Conservation (phyloP, 2,329 filamentous ascomycete species). For the Aspergillus thermomutatus region DNA sequence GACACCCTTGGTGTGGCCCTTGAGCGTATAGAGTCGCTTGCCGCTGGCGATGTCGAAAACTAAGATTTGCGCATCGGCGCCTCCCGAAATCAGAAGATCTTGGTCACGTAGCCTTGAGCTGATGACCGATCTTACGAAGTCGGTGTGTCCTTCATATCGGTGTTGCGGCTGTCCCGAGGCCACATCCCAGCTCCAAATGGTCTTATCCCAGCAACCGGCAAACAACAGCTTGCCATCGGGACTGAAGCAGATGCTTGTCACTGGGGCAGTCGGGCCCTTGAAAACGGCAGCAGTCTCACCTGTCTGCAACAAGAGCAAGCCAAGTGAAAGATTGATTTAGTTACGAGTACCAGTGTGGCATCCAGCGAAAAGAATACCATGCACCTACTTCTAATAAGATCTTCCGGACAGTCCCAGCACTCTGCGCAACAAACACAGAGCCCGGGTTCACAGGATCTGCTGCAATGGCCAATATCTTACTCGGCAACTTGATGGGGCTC, state of each 20-base stretch:
- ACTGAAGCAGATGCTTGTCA: conserved; percentile 72
- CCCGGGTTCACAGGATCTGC: conserved; percentile 62
- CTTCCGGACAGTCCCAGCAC: conserved; percentile 73
- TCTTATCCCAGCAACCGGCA: conserved; percentile 92
- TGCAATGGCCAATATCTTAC: conserved; percentile 77
- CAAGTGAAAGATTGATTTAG: conserved; percentile 12
- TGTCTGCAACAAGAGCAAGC: conserved; percentile 32
- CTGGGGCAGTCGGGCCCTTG: conserved; percentile 72
- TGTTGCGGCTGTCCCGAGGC: conserved; percentile 52
- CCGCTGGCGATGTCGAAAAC: conserved; percentile 76
- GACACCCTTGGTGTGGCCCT: conserved; percentile 74
- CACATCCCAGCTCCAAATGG: conserved; percentile 79
- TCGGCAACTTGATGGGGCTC: conserved; percentile 72
- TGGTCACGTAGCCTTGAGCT: conserved; percentile 59
- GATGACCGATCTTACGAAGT: conserved; percentile 85
- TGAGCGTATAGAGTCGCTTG: conserved; percentile 68
- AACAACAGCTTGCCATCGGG: conserved; percentile 61
- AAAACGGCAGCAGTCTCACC: conserved; percentile 52
- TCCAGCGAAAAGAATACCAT: conserved; percentile 13
- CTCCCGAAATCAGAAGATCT: conserved; percentile 67
- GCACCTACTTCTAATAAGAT: conserved; percentile 71
- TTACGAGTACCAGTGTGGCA: conserved; percentile 3
- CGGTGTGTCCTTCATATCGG: conserved; percentile 72
- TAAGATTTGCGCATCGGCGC: conserved; percentile 74
- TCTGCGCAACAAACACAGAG: conserved; percentile 77